Base-by-base conservation (phyloP, 768 basidiomycete species). In the Amanita jacksonii region DNA sequence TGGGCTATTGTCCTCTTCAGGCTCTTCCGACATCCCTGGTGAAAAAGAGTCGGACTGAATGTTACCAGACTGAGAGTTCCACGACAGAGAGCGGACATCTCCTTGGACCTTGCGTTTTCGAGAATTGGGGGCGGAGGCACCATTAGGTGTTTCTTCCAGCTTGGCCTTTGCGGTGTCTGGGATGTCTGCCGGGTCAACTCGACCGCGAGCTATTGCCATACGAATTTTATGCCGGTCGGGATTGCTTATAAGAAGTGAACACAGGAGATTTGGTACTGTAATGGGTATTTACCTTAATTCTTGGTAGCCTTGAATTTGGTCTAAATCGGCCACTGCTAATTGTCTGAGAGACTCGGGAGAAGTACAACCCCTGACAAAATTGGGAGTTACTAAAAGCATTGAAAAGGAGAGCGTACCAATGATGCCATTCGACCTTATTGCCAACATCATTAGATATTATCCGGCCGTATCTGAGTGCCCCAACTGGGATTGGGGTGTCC, bases 351-450 rank as follows among this genome's bases (percentile, higher is more conserved):
- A 76, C 36, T 64, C 60, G 6, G 73, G 68, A 16, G 79, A 81
- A 8, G 85, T 80, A 46, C 85, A 87, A 48, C 79, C 82, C 85
- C 83, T 85, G 49, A 43, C 12, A 28, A 45, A 25, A 41, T 50
- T 32, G 25, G 48, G 16, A n/a, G 37, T 45, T 39, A 25, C 13
- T 25, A 23, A 25, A 30, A 30, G 48, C 20, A 30, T 20, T 37
- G 35, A 27, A 32, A 16, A 35, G 33, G 19, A 20, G 22, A 47
- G 37, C 66, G 53, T 60, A 84, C 84, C 85, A 88, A 51, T 88
- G 85, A 32, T 76, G 67, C 86, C 86, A 88, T 54, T 78, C 69
- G 3, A 86, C 75, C 0, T 68, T 73, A 57, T 84, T 80, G 37
- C 81, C 76, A 40, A 69, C 76, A 30, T 68, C 60, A 15, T 57